phyloP scores from a whole-genome alignment of 2,329 filamentous ascomycete species.

The Bisporella sp. region DNA sequence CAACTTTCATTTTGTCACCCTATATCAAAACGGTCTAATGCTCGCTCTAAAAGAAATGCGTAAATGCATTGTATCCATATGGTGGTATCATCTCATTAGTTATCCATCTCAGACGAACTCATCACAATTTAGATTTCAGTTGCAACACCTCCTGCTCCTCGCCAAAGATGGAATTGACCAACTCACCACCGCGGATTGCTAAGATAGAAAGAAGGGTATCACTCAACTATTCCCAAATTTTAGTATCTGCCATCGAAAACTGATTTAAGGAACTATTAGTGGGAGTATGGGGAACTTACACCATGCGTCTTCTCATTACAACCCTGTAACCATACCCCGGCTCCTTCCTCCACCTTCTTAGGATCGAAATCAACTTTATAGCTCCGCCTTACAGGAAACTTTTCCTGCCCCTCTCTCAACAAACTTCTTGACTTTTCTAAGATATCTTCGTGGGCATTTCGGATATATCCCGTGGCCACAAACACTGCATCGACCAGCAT shows the following conservation, averaged over 20 bases:
- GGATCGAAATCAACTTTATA: slow-evolving; percentile 68
- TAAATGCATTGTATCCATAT: too few relatives aligned
- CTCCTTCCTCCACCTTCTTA: slow-evolving; percentile 57
- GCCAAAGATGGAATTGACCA: slow-evolving; percentile 66
- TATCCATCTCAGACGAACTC: neutral
- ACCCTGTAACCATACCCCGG: slow-evolving; percentile 87
- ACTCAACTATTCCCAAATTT: slow-evolving; percentile 49
- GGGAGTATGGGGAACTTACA: slow-evolving; percentile 45
- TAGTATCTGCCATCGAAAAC: neutral
- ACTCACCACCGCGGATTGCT: slow-evolving; percentile 65
- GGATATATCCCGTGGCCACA: slow-evolving; percentile 77
- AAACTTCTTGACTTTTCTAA: slow-evolving; percentile 59
- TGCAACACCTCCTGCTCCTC: neutral
- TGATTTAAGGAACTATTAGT: neutral
- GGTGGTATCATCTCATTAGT: too few relatives aligned
- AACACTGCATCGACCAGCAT: slow-evolving; percentile 70
- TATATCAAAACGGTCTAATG: too few relatives aligned
- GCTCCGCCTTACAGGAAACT: slow-evolving; percentile 63
- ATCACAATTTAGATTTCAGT: neutral
- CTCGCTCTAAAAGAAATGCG: too few relatives aligned
- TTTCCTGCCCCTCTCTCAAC: slow-evolving; percentile 42
- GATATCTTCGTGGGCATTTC: slow-evolving; percentile 70
- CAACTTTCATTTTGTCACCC: too few relatives aligned
- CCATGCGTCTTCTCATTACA: slow-evolving; percentile 89
- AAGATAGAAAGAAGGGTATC: slow-evolving; percentile 74